These are phyloP conservation scores for Pythium monospermum DNA, from an alignment of 352 stramenopile species.

Conservation along the genomic window DNA sequence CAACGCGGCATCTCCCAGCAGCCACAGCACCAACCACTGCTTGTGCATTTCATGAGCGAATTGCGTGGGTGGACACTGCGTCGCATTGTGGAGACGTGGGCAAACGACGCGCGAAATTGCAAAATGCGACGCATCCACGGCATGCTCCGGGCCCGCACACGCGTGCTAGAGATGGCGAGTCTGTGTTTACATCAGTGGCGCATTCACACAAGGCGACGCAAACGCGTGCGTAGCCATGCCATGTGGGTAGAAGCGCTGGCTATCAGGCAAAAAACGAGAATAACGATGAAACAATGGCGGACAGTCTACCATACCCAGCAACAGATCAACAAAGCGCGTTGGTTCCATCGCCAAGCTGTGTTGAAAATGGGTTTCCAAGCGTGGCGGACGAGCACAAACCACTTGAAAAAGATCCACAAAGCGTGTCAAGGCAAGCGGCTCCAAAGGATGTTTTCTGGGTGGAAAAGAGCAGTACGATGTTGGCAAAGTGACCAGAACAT, in stretches of 20 bases:
- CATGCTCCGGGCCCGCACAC: conserved; percentile 24
- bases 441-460: background rate
- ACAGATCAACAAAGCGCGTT: background rate
- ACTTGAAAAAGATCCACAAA: too few species aligned
- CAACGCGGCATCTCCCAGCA: too few species aligned
- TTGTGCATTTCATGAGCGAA: conserved; percentile 12
- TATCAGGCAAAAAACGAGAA: conserved; percentile 16
- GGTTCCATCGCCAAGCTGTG: background rate
- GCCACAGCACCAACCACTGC: too few species aligned
- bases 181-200: conserved; percentile 45
- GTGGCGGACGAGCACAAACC: too few species aligned
- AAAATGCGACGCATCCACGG: conserved; percentile 15
- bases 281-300: conserved; percentile 25
- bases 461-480: conserved; percentile 4
- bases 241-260: conserved; percentile 37
- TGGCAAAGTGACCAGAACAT: too few species aligned
- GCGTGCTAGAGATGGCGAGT: conserved; percentile 30
- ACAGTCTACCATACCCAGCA: background rate
- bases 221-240: conserved; percentile 23
- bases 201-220: conserved; percentile 21
- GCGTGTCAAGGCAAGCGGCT: too few species aligned
- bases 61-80: conserved; percentile 17
- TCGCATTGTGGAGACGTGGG: conserved; percentile 20
- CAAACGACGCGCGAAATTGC: background rate
- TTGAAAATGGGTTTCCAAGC: background rate